Evolutionary conservation across 164 flowering plant genomes (phyloP), one percentile per base, ranked within the genome.

Genomic region (Vitis riparia): DNA sequence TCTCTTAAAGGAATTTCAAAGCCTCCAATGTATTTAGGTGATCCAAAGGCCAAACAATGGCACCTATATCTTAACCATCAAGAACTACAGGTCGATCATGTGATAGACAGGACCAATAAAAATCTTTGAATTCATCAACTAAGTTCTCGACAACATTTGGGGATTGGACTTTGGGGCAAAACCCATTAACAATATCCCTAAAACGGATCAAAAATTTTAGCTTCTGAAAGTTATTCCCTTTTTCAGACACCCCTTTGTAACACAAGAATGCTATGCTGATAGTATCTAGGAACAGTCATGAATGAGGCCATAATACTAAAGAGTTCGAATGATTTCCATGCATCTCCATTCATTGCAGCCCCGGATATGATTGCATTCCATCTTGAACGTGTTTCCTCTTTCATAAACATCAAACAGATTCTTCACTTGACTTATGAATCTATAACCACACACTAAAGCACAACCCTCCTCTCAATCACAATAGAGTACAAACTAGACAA

Each of bases 141-240:
- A 92, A 78, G 80, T 82, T 87, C 74, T 81, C 70, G 3, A 92
- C 87, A 55, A 89, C 69, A 60, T 65, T 63, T n/a, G 82, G 66
- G 60, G 99, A 92, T 69, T 87, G 88, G 15, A 85, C 88, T 73
- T 85, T 88, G 9, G 99, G 97, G 75, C 99, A 95, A 66, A 76
- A 87, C 7, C 97, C 98, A 79, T 91, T 97, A 51, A 92, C 95
- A 65, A 91, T 92, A 72, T 94, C 98, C 29, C 98, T 97, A 52
- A 94, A 85, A 70, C 91, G 88, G 51, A 92, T 52, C 3, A 78
- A 86, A 78, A 92, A 94, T 9, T 78, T 83, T 23, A 84, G 86
- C 37, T 77, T 87, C 64, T 73, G 64, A 19, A 78, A 78, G 23
- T 73, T 30, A 65, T 91, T 92, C 99, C 99, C 91, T 59, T 81